These are phyloP conservation scores for Cladosporium sp. DNA, from an alignment of 2,329 filamentous ascomycete species.

Conservation along the genomic window DNA sequence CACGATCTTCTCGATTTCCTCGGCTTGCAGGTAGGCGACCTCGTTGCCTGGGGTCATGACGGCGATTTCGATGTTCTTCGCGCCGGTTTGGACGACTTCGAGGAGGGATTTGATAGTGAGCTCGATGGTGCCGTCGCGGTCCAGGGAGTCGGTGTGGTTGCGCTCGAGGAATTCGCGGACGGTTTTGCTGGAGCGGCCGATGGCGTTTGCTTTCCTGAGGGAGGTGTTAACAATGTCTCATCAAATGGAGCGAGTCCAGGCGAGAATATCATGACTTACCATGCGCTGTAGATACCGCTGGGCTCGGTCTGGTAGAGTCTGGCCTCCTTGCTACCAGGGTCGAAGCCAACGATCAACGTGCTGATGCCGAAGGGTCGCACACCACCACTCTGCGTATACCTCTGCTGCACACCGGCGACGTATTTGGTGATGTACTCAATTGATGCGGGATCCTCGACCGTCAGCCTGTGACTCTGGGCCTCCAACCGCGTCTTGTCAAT, in stretches of 20 bases:
- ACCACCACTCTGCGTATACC: slow-evolving; percentile 98
- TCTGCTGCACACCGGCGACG: slow-evolving; percentile 93
- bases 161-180: slow-evolving; percentile 97
- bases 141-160: slow-evolving; percentile 98
- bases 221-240: slow-evolving; percentile 12
- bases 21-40: slow-evolving; percentile 88
- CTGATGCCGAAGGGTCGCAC: slow-evolving; percentile 98
- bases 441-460: slow-evolving; percentile 92
- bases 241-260: no score
- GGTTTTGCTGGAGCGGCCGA: slow-evolving; percentile 96
- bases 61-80: slow-evolving; percentile 99
- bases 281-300: slow-evolving; percentile 98
- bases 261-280: no score
- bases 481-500: slow-evolving; percentile 97
- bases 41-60: slow-evolving; percentile 91
- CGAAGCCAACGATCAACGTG: slow-evolving; percentile 97
- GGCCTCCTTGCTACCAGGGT: slow-evolving; percentile 82
- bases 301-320: slow-evolving; percentile 97
- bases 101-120: slow-evolving; percentile 96
- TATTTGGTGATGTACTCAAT: slow-evolving; percentile 99
- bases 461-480: slow-evolving; percentile 93
- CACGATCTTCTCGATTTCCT: slow-evolving; percentile 95
- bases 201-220: slow-evolving; percentile 94
- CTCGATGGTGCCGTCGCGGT: slow-evolving; percentile 91
- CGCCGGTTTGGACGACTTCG: slow-evolving; percentile 96